Base-by-base conservation (phyloP, 306 rosid genomes). In the Malus asiatica region DNA sequence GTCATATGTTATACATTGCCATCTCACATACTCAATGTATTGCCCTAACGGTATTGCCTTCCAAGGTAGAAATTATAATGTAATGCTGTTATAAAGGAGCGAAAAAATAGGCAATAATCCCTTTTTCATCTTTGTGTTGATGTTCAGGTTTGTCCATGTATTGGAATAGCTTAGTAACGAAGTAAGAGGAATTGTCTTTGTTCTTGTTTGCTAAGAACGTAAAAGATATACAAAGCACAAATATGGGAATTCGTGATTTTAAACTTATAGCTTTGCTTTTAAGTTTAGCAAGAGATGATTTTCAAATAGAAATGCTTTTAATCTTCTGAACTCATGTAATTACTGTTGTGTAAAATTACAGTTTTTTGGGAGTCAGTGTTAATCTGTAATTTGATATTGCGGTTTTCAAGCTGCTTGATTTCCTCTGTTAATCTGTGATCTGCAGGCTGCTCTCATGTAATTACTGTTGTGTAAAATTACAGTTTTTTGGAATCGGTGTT, bases 401-500 rank as follows among this genome's bases (percentile, higher is more conserved):
- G 38, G 38, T 33, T 33, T 33, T 33, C 70, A 68, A 48, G 38
- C 38, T 73, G 51, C 51, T 46, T 59, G 2, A 52, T 68, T 73
- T 23, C 11, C 52, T 66, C 69, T 42, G 32, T 59, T 79, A 12
- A 20, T 72, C 25, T 79, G 65, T 72, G 77, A 72, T 70, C 78
- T 84, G 69, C 33, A 32, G 33, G 30, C 30, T 29, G 30, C 30
- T 29, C 91, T 20, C 13, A 0, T 33, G 22, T 42, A 16, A 35
- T 9, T 40, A n/a, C 45, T 27, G 11, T 32, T 30, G 33, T 30
- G 12, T 33, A n/a, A 20, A 19, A 11, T 27, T 18, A 19, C 11
- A 42, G 61, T 2, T 2, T 63, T 22, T 2, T 0, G 33, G 33
- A 32, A 32, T 32, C 33, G 5, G 33, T 32, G 0, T 32, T 32